Base-by-base conservation (phyloP, 2,329 filamentous ascomycete genomes). In the Diaporthe sp. region DNA sequence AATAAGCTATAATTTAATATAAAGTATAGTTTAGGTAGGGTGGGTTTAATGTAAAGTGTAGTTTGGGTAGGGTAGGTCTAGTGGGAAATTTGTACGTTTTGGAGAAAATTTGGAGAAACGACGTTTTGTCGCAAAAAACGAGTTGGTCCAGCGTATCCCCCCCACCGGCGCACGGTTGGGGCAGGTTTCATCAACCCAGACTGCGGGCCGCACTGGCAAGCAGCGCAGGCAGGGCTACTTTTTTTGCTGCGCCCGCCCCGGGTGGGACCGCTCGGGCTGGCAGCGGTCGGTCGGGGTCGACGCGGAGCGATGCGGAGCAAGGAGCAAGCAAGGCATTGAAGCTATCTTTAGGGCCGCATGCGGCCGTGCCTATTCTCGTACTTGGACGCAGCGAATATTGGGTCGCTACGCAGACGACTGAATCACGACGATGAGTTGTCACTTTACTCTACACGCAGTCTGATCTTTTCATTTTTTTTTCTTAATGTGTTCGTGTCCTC, bases 381-480 rank as follows among this genome's bases (percentile, higher is more conserved):
- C 47, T 68, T 53, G 47, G 49, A 25, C 47, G 65, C 47, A 68
- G 65, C 44, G n/a, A 68, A 53, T 28, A 53, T 68, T 37, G 65
- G 65, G 65, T 68, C 65, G 65, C 65, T 68, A 68, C 65, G 65
- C 65, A 53, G 47, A 68, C 47, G 34, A 68, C 65, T 68, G 65
- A 68, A 68, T 68, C 65, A 53, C 47, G 65, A 22, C 31, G 47
- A 68, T 68, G 47, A 68, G 65, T 68, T 68, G 65, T 68, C 65
- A 68, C 22, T 68, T 51, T 51, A 17, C 25, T 12, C 10, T 37
- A 13, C 39, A 37, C 44, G 20, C 42, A 15, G 12, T 68, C 47
- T 39, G 5, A n/a, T n/a, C 17, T 37, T 22, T 68, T 34, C 34
- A 34, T 25, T 25, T 25, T 42, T 31, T 68, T n/a, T n/a, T 44